Evolutionary conservation across 306 rosid genomes (phyloP).

Genomic region (Biancaea sappan): DNA sequence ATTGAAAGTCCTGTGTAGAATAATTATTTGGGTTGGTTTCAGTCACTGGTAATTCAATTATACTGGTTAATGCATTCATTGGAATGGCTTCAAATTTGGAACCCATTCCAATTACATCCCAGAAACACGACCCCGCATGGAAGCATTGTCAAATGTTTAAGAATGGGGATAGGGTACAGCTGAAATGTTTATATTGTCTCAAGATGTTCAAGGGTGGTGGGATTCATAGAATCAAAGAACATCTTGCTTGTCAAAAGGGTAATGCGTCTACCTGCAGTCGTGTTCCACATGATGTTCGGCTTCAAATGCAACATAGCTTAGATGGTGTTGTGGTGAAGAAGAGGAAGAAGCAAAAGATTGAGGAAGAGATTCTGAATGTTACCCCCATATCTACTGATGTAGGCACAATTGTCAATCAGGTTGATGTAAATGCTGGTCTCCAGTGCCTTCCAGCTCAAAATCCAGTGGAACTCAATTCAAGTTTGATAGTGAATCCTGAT

Average conservation of each 20-base stretch:
- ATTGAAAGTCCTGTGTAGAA: neutral
- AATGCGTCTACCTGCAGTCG: conserved; percentile 80
- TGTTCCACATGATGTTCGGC: conserved; percentile 79
- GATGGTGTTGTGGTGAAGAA: conserved; percentile 86
- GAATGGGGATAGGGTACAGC: conserved; percentile 81
- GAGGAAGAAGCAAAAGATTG: conserved; percentile 79
- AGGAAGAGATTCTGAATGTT: conserved; percentile 69
- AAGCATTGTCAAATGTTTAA: conserved; percentile 88
- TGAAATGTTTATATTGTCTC: conserved; percentile 78
- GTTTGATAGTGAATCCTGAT: conserved; percentile 44
- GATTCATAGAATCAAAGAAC: conserved; percentile 98
- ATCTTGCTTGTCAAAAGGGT: conserved; percentile 88
- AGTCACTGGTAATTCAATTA: neutral
- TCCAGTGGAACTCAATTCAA: conserved; percentile 43
- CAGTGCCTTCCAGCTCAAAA: conserved; percentile 45
- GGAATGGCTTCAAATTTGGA: conserved; percentile 66
- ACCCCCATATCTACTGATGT: conserved; percentile 48
- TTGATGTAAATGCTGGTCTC: conserved; percentile 47
- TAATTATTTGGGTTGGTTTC: conserved; percentile 17
- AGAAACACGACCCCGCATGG: conserved; percentile 95
- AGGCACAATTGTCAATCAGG: conserved; percentile 41
- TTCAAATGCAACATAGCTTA: conserved; percentile 72
- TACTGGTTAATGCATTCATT: conserved; percentile 29
- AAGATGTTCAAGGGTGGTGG: conserved; percentile 96
- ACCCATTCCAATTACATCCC: conserved; percentile 73